Evolutionary conservation across 2,329 filamentous ascomycete genomes (phyloP).

Genomic region (Paraphoma sp.): DNA sequence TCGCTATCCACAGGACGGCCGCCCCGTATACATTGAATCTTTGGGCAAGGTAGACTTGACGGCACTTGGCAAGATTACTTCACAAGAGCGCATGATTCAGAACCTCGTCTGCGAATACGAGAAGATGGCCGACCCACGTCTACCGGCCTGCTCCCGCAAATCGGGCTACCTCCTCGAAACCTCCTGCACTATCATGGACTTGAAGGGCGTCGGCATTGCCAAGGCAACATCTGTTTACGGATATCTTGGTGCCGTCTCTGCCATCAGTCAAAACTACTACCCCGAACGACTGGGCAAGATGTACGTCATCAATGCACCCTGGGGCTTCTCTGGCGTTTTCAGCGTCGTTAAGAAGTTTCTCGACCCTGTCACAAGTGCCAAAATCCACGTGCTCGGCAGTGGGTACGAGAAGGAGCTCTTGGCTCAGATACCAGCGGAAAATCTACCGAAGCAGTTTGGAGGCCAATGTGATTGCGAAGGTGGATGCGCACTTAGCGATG

Average conservation of each 20-base stretch:
- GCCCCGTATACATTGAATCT: slow-evolving; percentile 96
- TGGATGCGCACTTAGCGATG: slow-evolving; percentile 86
- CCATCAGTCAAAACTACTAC: slow-evolving; percentile 98
- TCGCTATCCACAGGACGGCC: slow-evolving; percentile 73
- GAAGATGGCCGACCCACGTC: slow-evolving; percentile 88
- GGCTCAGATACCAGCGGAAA: slow-evolving; percentile 84
- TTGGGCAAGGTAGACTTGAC: slow-evolving; percentile 90
- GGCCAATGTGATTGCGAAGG: slow-evolving; percentile 82
- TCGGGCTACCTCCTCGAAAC: slow-evolving; percentile 90
- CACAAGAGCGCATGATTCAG: slow-evolving; percentile 89
- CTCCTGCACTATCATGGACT: slow-evolving; percentile 97
- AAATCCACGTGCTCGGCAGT: slow-evolving; percentile 88
- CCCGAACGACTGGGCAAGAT: slow-evolving; percentile 94
- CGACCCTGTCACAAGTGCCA: slow-evolving; percentile 93
- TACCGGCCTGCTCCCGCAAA: slow-evolving; percentile 95
- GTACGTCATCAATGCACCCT: slow-evolving; percentile 97
- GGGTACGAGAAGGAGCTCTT: slow-evolving; percentile 85
- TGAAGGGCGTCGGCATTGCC: slow-evolving; percentile 88
- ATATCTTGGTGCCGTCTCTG: slow-evolving; percentile 84
- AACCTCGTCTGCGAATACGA: slow-evolving; percentile 99
- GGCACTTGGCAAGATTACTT: slow-evolving; percentile 92
- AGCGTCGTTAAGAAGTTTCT: slow-evolving; percentile 89
- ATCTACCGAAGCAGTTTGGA: slow-evolving; percentile 85
- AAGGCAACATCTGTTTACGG: slow-evolving; percentile 85
- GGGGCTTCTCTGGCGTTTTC: slow-evolving; percentile 91